phyloP scores from a whole-genome alignment of 2,329 filamentous ascomycete species.

The Arthrobotrys conoides region DNA sequence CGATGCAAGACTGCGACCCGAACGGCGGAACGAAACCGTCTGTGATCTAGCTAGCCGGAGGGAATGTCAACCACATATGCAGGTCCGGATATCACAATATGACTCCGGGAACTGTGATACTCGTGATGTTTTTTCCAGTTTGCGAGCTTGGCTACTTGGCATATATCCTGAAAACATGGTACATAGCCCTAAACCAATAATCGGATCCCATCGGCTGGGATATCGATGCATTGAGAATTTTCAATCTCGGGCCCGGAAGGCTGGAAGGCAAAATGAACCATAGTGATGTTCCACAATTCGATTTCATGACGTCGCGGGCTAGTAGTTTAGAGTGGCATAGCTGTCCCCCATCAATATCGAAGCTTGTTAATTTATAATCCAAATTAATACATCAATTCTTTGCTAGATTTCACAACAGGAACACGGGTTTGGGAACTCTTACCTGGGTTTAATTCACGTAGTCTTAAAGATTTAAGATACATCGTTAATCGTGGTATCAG shows the following conservation, averaged over 20 bases:
- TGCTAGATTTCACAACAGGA: not conserved
- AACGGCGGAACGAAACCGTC: slow-evolving; percentile 15
- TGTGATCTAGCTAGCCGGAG: slow-evolving; percentile 18
- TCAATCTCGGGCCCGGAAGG: slow-evolving; percentile 20
- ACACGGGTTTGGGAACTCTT: not conserved
- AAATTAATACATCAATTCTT: not conserved
- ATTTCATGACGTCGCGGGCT: not conserved
- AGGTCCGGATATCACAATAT: slow-evolving; percentile 11
- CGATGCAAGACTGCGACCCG: slow-evolving; percentile 15
- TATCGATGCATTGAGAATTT: slow-evolving; percentile 14
- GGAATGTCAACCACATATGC: slow-evolving; percentile 5
- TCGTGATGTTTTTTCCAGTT: not conserved
- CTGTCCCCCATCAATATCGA: no score
- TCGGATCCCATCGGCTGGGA: slow-evolving; percentile 12
- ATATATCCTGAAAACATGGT: not conserved
- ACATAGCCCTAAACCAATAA: not conserved
- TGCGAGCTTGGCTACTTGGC: slow-evolving; percentile 34
- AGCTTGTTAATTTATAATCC: no score
- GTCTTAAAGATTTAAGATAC: no score
- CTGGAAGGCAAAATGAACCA: not conserved
- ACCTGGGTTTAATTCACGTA: not conserved
- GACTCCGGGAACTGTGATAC: slow-evolving; percentile 1
- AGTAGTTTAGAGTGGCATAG: not conserved
- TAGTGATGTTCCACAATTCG: not conserved
- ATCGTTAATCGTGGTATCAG: not conserved